A percentile compares a stretch with the other conserved stretches of the same genome.
Evolutionary conservation across 345 rosid genomes (phyloP).

Genomic region (Rubroshorea leprosula): DNA sequence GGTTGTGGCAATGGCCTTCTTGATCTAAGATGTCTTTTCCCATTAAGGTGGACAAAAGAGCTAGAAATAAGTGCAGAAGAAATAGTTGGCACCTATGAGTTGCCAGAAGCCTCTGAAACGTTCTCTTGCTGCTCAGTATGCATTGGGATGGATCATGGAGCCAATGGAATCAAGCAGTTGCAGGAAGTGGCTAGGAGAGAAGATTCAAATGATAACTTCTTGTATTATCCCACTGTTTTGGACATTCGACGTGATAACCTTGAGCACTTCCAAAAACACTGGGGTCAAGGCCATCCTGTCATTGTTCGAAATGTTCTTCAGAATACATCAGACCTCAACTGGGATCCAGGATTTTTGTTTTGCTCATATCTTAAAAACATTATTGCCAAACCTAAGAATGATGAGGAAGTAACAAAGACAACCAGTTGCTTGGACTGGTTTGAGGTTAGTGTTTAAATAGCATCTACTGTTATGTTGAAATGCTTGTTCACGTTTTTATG

Average conservation of each 20-base stretch:
- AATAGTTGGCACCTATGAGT: conserved; percentile 77
- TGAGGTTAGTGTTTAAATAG: conserved; percentile 94
- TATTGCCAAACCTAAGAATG: conserved; percentile 34
- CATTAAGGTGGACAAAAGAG: conserved; percentile 52
- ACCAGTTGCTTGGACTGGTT: conserved; percentile 65
- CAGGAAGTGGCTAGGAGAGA: conserved; percentile 64
- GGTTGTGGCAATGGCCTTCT: conserved; percentile 54
- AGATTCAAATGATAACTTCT: conserved; percentile 56
- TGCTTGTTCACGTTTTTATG: too few species aligned
- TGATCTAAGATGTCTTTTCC: conserved; percentile 45
- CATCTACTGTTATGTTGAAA: too few species aligned
- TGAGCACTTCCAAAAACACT: conserved; percentile 91
- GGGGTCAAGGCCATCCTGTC: conserved; percentile 92
- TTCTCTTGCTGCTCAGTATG: conserved; percentile 64
- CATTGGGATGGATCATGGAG: conserved; percentile 36
- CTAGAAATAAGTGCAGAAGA: conserved; percentile 84
- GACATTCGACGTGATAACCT: conserved; percentile 60
- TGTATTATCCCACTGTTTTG: conserved; percentile 49
- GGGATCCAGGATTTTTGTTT: conserved; percentile 89
- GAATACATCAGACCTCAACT: conserved; percentile 45
- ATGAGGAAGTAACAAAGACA: conserved; percentile 24
- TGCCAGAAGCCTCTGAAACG: conserved; percentile 62
- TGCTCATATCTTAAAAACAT: conserved; percentile 66
- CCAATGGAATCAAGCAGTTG: conserved; percentile 40
- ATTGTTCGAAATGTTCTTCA: conserved; percentile 64